Evolutionary conservation across 2,329 filamentous ascomycete species (phyloP), one percentile per base, ranked within the genome.

Genomic region (Tolypocladium ovalisporum): DNA sequence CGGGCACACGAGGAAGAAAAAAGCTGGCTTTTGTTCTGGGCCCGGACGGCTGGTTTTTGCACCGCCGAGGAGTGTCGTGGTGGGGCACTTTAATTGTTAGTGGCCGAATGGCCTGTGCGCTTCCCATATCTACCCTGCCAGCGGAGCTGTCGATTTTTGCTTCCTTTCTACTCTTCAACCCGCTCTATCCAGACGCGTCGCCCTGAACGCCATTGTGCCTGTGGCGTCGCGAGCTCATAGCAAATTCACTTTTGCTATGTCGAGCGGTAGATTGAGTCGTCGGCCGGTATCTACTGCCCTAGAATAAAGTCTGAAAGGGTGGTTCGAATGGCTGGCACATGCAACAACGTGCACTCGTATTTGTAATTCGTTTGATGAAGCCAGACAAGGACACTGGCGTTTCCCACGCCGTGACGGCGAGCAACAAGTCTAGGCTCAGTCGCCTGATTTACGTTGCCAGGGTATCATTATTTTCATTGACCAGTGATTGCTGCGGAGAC

Each of bases 231-330:
- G 73, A 70, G 67, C 72, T 71, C 71, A 73, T 72, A 56, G 53
- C 55, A 73, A 70, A 67, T 72, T 71, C 71, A 73, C 71, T 51
- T 58, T 55, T 56, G 44, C 63, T 64, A 61, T 71, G 74, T 74
- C 77, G 81, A 79, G 84, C 81, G 85, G 80, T 71, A 88, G 84
- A 88, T 75, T 64, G 72, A 82, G 65, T 65, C 68, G 72, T 82
- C 86, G 79, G 83, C 85, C 85, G 86, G 87, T 90, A 90, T 90
- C 87, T 90, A 86, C 87, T 89, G 85, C 87, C 85, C 85, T 88
- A 81, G 87, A 90, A 82, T 85, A 74, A 75, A 73, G 71, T 78
- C 78, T 90, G 87, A 89, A 82, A 84, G 85, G 85, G 87, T 85
- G 79, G 87, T 87, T 90, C 87, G 87, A 89, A 86, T 85, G 84